phyloP scores from a whole-genome alignment of 1,284 basidiomycete species.

The Phylloporus gajari region DNA sequence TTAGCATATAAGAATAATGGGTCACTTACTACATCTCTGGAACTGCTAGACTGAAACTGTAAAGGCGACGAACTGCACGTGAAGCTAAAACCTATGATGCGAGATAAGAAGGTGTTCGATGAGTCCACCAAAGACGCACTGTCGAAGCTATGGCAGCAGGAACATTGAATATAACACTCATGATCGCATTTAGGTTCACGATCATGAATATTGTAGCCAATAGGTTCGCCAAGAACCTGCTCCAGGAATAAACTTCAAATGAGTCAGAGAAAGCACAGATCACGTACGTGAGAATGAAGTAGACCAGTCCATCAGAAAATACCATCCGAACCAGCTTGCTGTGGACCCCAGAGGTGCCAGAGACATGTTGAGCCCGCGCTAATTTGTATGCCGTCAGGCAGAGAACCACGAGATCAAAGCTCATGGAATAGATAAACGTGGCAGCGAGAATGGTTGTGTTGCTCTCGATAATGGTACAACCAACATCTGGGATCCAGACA shows the following conservation, averaged over 20 bases:
- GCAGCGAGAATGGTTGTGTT: slow-evolving; percentile 54
- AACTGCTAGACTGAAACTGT: slow-evolving; percentile 63
- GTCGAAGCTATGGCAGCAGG: slow-evolving; percentile 55
- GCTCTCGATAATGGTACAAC: slow-evolving; percentile 50
- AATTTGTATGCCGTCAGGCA: slow-evolving; percentile 51
- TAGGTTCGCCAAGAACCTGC: slow-evolving; percentile 47
- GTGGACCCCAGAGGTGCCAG: slow-evolving; percentile 30
- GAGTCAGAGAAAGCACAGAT: not conserved
- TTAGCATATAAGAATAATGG: slow-evolving; percentile 5
- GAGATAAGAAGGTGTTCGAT: slow-evolving; percentile 12
- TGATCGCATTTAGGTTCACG: slow-evolving; percentile 44
- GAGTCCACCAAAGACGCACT: slow-evolving; percentile 28
- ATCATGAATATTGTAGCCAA: slow-evolving; percentile 49
- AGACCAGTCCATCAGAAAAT: slow-evolving; percentile 47
- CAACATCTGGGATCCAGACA: slow-evolving; percentile 45
- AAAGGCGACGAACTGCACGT: slow-evolving; percentile 73
- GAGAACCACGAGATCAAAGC: slow-evolving; percentile 57
- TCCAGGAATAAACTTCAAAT: slow-evolving; percentile 1
- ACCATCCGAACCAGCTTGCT: slow-evolving; percentile 43
- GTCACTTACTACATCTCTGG: slow-evolving; percentile 67
- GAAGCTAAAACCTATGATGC: slow-evolving; percentile 70
- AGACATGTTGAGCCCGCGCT: slow-evolving; percentile 37
- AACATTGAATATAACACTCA: slow-evolving; percentile 50
- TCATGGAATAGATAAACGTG: slow-evolving; percentile 60
- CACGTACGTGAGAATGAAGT: slow-evolving; percentile 47